These are phyloP conservation scores for Pichia sp. DNA, from an alignment of 1,139 yeast species.

Conservation along the genomic window DNA sequence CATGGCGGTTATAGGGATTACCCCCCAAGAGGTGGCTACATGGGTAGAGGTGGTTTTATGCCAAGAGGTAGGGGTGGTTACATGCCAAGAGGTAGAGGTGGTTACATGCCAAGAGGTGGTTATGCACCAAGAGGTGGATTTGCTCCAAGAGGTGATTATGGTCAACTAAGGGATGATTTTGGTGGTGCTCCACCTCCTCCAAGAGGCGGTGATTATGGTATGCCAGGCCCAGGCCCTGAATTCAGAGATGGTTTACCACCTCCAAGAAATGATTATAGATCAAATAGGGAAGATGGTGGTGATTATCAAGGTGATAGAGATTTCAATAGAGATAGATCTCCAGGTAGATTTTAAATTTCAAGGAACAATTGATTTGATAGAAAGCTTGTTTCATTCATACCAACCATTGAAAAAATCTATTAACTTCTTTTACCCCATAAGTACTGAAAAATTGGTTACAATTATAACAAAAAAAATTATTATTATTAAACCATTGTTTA, in stretches of 20 bases:
- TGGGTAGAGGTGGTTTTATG: slow-evolving; percentile 11
- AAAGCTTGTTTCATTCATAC: not conserved
- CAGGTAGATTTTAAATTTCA: slow-evolving; percentile 37
- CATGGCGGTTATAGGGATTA: slow-evolving; percentile 27
- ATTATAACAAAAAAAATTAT: not conserved
- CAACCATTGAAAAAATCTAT: not conserved
- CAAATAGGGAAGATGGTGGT: slow-evolving; percentile 26
- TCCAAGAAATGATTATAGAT: slow-evolving; percentile 30
- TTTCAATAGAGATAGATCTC: slow-evolving; percentile 49
- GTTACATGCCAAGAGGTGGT: slow-evolving; percentile 23
- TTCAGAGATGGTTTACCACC: slow-evolving; percentile 30
- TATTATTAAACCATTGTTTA: not conserved
- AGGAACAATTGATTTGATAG: not conserved
- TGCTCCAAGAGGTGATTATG: slow-evolving; percentile 21
- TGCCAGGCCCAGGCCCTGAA: slow-evolving; percentile 27
- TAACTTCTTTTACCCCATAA: not conserved
- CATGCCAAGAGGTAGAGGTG: slow-evolving; percentile 26
- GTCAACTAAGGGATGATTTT: slow-evolving; percentile 22
- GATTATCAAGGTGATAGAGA: slow-evolving; percentile 27
- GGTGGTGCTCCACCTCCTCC: slow-evolving; percentile 19
- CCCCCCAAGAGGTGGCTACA: slow-evolving; percentile 21
- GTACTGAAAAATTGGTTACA: not conserved
- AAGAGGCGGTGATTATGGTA: slow-evolving; percentile 29
- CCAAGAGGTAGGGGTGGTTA: slow-evolving; percentile 24
- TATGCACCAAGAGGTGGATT: slow-evolving; percentile 25